Conservation (phyloP, 129 eudicot genomes). For the Saussurea involucrata region DNA sequence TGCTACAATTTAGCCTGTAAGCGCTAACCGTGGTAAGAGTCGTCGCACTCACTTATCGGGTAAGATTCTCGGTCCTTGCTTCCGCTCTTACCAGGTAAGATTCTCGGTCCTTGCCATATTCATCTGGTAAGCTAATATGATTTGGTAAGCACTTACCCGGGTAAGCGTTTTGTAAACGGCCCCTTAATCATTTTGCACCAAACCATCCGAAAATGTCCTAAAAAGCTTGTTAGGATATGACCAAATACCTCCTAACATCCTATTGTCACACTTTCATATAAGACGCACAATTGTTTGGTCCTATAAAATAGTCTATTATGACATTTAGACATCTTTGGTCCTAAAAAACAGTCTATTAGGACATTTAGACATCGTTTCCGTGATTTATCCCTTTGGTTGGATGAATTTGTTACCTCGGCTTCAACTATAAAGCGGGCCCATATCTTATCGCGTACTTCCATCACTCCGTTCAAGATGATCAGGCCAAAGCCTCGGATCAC, state of each 20-base stretch:
- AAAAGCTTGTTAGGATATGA: not conserved
- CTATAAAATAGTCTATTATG: not conserved
- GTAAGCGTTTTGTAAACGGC: too few relatives aligned
- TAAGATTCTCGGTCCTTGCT: too few relatives aligned
- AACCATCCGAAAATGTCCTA: too few relatives aligned
- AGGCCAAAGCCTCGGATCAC: constrained; percentile 66
- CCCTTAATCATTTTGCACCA: too few relatives aligned
- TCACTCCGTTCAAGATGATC: constrained; percentile 67
- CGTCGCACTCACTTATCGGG: too few relatives aligned
- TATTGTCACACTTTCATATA: not conserved
- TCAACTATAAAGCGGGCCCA: constrained; percentile 72
- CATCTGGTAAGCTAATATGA: too few relatives aligned
- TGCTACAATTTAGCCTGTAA: too few relatives aligned
- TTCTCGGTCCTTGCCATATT: too few relatives aligned
- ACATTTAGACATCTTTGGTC: not conserved
- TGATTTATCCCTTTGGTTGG: too few relatives aligned
- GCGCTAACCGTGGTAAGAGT: too few relatives aligned
- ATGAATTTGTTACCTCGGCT: constrained; percentile 42
- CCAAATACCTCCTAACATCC: not conserved
- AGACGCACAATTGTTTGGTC: not conserved
- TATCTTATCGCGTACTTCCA: constrained; percentile 58
- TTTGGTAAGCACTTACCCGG: too few relatives aligned
- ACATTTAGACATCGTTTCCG: not conserved
- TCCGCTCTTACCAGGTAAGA: too few relatives aligned
- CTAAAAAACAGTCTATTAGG: not conserved